These are phyloP conservation scores for Podochytrium sp. DNA, from an alignment of 192 early-diverging fungal genomes.

Conservation along the genomic window DNA sequence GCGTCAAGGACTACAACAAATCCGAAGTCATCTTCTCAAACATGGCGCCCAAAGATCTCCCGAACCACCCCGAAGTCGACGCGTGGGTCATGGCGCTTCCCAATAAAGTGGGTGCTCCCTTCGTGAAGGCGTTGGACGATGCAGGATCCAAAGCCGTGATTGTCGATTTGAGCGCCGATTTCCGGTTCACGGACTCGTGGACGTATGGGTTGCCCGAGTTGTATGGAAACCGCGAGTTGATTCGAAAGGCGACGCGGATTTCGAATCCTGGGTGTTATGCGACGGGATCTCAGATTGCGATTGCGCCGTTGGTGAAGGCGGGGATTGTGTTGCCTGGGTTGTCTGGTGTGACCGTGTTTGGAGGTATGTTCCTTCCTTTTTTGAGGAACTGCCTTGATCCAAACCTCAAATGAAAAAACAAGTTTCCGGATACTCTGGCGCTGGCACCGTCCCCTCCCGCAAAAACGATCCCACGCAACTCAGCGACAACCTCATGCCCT, in stretches of 20 bases:
- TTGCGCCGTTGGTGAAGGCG: constrained; percentile 78
- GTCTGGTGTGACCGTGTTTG: constrained; percentile 47
- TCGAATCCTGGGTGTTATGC: constrained; percentile 99
- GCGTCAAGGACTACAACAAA: constrained; percentile 78
- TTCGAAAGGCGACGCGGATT: constrained; percentile 62
- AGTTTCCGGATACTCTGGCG: constrained; percentile 88
- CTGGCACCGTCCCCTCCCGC: constrained; percentile 94
- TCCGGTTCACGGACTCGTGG: constrained; percentile 87
- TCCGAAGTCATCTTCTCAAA: constrained; percentile 75
- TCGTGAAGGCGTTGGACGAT: constrained; percentile 74
- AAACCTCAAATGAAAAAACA: neutral
- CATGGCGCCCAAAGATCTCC: constrained; percentile 70
- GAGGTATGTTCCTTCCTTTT: constrained; percentile 10
- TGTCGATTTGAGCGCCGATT: constrained; percentile 91
- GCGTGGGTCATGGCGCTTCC: constrained; percentile 97
- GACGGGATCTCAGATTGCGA: constrained; percentile 90
- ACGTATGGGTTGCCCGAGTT: constrained; percentile 74
- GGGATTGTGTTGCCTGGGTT: constrained; percentile 34
- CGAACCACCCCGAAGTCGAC: constrained; percentile 77
- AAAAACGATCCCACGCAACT: constrained; percentile 93
- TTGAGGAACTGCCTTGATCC: neutral
- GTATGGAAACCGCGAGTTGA: constrained; percentile 65
- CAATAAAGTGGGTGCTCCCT: constrained; percentile 92
- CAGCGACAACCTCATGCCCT: constrained; percentile 88
- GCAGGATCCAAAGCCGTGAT: constrained; percentile 66